These are phyloP conservation scores for Hericium erinaceus DNA, from an alignment of 768 basidiomycete genomes.

Conservation along the genomic window DNA sequence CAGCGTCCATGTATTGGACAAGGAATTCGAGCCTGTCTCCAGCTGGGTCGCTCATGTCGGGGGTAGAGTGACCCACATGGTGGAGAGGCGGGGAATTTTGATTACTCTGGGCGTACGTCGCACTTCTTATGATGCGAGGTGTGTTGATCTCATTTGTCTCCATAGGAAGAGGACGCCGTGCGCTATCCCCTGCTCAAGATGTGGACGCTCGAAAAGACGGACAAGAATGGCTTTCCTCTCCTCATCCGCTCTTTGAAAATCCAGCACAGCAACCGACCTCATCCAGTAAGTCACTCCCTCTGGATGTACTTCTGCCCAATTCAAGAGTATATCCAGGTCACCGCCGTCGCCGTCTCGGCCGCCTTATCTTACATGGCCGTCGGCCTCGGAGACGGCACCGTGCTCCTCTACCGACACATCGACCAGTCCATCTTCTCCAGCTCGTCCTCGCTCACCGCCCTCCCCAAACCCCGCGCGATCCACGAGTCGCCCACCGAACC, in stretches of 20 bases:
- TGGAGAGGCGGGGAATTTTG: conserved; percentile 69
- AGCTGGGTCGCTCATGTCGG: conserved; percentile 77
- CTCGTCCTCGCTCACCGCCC: conserved; percentile 52
- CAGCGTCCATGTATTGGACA: conserved; percentile 65
- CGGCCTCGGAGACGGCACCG: conserved; percentile 91
- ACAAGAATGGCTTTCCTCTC: conserved; percentile 53
- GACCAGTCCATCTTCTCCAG: conserved; percentile 76
- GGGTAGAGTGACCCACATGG: conserved; percentile 82
- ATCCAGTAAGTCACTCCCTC: conserved; percentile 44
- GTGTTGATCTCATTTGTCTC: background rate
- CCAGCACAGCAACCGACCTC: conserved; percentile 66
- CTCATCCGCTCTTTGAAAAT: conserved; percentile 71
- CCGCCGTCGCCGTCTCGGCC: conserved; percentile 70
- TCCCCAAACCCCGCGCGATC: conserved; percentile 82
- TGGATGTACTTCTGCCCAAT: conserved; percentile 1
- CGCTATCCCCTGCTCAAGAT: conserved; percentile 71
- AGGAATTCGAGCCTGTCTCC: conserved; percentile 57
- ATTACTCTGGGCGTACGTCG: conserved; percentile 80
- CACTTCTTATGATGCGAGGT: background rate
- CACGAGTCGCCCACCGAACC: conserved; percentile 84
- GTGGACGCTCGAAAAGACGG: conserved; percentile 73
- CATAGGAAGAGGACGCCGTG: conserved; percentile 66
- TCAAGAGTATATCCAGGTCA: conserved; percentile 23
- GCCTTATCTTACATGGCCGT: conserved; percentile 80
- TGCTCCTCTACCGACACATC: conserved; percentile 83